A percentile compares a stretch with the other conserved stretches of the same genome.
phyloP scores from a whole-genome alignment of 495 filamentous ascomycete genomes.

The Hyaloscypha bicolor region DNA sequence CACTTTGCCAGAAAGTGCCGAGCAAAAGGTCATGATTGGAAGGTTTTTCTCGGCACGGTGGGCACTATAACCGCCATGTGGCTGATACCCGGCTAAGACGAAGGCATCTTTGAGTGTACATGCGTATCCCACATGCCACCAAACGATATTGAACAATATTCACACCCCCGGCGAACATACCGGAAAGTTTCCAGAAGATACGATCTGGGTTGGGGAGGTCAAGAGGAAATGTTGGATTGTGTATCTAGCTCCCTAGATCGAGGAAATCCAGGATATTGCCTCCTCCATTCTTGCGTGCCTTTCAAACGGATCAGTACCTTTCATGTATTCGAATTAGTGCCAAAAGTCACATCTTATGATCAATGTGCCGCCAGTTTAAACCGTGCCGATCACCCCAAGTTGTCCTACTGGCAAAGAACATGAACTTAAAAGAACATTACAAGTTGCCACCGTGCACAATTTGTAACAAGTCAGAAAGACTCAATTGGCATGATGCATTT shows the following conservation, averaged over 20 bases:
- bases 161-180: neutral
- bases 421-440: too few relatives aligned
- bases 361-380: neutral
- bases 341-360: constrained; percentile 4
- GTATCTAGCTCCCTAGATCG: neutral
- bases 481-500: too few relatives aligned
- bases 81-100: constrained; percentile 11
- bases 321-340: constrained; percentile 10
- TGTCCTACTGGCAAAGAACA: neutral
- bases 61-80: constrained; percentile 7
- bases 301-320: constrained; percentile 14
- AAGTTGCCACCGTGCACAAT: too few relatives aligned
- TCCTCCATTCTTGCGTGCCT: neutral
- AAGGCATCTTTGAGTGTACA: neutral
- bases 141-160: constrained; percentile 3
- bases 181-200: constrained; percentile 10
- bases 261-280: neutral
- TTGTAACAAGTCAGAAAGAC: too few relatives aligned
- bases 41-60: constrained; percentile 4
- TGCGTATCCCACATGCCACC: constrained; percentile 14
- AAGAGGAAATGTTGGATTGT: neutral
- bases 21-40: constrained; percentile 22
- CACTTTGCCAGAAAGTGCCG: constrained; percentile 28
- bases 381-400: constrained; percentile 4
- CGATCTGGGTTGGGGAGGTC: neutral